Conservation (phyloP, 192 early-diverging fungal genomes). For the Cladochytrium replicatum region DNA sequence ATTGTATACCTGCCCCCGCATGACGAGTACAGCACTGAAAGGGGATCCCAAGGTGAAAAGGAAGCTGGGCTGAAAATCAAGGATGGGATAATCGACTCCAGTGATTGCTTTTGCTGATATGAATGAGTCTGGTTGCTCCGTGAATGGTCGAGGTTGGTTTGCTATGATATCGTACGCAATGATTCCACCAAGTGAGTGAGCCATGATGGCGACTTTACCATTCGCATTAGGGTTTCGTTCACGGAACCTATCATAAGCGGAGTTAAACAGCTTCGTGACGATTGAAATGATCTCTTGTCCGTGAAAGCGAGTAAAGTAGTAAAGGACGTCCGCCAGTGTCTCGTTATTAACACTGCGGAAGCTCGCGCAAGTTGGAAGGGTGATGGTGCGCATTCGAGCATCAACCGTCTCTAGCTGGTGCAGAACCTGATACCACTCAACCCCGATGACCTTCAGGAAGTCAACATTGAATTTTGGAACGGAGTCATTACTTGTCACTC, state of each 20-base stretch:
- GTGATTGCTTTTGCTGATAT: conserved; percentile 11
- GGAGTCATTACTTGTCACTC: conserved; percentile 7
- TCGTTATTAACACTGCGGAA: conserved; percentile 38
- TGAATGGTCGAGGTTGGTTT: conserved; percentile 15
- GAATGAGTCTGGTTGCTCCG: background rate
- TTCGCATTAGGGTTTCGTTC: conserved; percentile 23
- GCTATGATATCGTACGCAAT: conserved; percentile 37
- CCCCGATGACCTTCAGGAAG: background rate
- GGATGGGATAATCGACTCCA: conserved; percentile 28
- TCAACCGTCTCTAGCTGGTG: conserved; percentile 19
- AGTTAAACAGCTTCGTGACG: conserved; percentile 25
- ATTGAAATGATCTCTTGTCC: conserved; percentile 20
- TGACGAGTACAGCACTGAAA: conserved; percentile 31
- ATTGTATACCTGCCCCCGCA: conserved; percentile 26
- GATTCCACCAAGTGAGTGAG: conserved; percentile 34
- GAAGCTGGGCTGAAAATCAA: conserved; percentile 29
- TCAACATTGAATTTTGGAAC: background rate
- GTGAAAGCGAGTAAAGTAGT: conserved; percentile 37
- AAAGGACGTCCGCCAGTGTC: conserved; percentile 37
- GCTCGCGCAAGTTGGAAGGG: conserved; percentile 31
- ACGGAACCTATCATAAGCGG: conserved; percentile 18
- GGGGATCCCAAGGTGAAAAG: conserved; percentile 38
- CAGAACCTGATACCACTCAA: conserved; percentile 28
- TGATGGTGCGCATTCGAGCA: conserved; percentile 28
- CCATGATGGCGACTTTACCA: conserved; percentile 28